phyloP scores from a whole-genome alignment of 2,329 filamentous ascomycete genomes.

The Xylariaceae sp. region DNA sequence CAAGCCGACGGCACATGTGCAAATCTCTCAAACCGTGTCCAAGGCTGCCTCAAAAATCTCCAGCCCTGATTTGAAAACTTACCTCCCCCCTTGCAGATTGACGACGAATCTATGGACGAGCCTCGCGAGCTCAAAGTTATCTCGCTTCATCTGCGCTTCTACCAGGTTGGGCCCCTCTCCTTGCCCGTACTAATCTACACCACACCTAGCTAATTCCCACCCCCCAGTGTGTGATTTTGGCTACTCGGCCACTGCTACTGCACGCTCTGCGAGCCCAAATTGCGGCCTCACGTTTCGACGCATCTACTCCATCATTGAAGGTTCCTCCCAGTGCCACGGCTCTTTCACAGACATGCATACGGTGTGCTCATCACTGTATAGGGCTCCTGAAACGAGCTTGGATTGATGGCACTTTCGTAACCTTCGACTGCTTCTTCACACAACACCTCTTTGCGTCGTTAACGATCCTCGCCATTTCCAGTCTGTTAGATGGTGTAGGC shows the following conservation, averaged over 20 bases:
- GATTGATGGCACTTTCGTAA: constrained; percentile 50
- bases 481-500: constrained; percentile 38
- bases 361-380: constrained; percentile 48
- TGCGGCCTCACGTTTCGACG: constrained; percentile 30
- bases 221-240: constrained; percentile 39
- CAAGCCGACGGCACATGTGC: no score
- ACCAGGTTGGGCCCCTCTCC: constrained; percentile 11
- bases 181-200: neutral
- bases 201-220: no score
- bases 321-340: constrained; percentile 38
- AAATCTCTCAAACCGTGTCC: no score
- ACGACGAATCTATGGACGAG: no score
- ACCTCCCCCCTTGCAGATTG: constrained; percentile 37
- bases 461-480: constrained; percentile 48
- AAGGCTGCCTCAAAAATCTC: no score
- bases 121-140: constrained; percentile 1
- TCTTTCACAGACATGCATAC: constrained; percentile 47
- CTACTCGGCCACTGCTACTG: constrained; percentile 40
- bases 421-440: constrained; percentile 50
- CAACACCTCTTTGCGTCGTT: constrained; percentile 52
- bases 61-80: no score
- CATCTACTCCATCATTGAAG: constrained; percentile 7
- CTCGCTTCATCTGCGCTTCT: constrained; percentile 14
- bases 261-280: constrained; percentile 39
- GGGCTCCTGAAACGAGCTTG: constrained; percentile 47